Evolutionary conservation across 768 basidiomycete species (phyloP).

Genomic region (Lactifluus hygrophoroides): DNA sequence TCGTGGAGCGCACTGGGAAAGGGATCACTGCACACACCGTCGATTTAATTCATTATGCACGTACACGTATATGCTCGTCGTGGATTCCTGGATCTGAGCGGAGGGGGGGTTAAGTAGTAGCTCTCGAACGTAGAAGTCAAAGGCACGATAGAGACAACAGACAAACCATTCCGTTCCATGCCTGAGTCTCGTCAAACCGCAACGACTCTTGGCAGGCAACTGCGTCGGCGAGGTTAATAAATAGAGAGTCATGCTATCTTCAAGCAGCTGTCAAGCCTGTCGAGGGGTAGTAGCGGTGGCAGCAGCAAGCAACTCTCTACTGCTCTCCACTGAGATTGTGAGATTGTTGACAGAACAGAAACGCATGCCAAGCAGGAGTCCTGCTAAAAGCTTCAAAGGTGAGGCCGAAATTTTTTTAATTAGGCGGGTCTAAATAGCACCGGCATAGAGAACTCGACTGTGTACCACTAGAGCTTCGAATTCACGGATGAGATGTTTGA

Average conservation of each 20-base stretch:
- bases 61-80: constrained; percentile 43
- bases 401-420: too few relatives aligned
- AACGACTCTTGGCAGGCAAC: constrained; percentile 35
- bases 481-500: too few relatives aligned
- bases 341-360: too few relatives aligned
- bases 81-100: constrained; percentile 41
- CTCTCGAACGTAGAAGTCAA: constrained; percentile 35
- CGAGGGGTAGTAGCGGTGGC: neutral
- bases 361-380: too few relatives aligned
- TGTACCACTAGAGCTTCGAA: too few relatives aligned
- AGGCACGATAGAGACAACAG: constrained; percentile 27
- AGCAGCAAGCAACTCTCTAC: neutral
- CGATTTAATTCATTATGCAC: constrained; percentile 38
- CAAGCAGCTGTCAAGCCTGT: constrained; percentile 31
- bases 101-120: constrained; percentile 30
- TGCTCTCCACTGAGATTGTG: too few relatives aligned
- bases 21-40: constrained; percentile 38
- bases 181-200: constrained; percentile 33
- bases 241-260: constrained; percentile 32
- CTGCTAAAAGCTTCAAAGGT: too few relatives aligned
- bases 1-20: neutral
- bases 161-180: constrained; percentile 31
- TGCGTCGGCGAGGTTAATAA: constrained; percentile 43
- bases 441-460: too few relatives aligned
- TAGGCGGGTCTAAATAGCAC: too few relatives aligned